phyloP scores from a whole-genome alignment of 192 early-diverging fungal genomes.

The Coemansia sp. region DNA sequence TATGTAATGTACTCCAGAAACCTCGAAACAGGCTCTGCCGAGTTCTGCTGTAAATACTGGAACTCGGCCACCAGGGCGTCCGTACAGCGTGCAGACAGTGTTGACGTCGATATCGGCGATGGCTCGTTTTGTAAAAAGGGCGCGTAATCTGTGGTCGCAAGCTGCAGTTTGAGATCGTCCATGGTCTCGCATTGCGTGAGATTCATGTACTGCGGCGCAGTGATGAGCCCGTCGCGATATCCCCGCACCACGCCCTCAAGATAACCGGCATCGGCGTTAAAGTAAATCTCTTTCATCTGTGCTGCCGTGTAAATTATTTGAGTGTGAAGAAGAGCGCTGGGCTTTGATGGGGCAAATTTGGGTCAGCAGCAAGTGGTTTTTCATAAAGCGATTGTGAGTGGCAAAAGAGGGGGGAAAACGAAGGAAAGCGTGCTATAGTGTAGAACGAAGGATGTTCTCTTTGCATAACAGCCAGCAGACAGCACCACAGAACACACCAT shows the following conservation, averaged over 20 bases:
- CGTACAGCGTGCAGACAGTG: slow-evolving; percentile 83
- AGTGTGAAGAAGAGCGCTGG: background rate
- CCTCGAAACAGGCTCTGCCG: slow-evolving; percentile 78
- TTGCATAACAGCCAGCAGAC: no score
- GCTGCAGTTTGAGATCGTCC: slow-evolving; percentile 94
- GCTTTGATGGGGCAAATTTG: background rate
- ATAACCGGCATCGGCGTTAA: slow-evolving; percentile 90
- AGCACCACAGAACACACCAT: no score
- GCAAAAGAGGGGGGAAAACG: background rate
- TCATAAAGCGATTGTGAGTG: background rate
- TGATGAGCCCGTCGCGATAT: slow-evolving; percentile 86
- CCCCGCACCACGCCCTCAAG: slow-evolving; percentile 95
- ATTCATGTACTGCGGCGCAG: slow-evolving; percentile 82
- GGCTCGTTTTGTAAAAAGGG: slow-evolving; percentile 93
- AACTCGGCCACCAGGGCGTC: slow-evolving; percentile 92
- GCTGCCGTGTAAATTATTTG: background rate
- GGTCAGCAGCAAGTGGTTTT: background rate
- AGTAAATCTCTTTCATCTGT: slow-evolving; percentile 58
- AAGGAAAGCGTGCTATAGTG: background rate
- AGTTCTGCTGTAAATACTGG: slow-evolving; percentile 84
- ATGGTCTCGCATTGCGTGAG: slow-evolving; percentile 97
- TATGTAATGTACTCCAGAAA: slow-evolving; percentile 96
- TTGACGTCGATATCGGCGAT: slow-evolving; percentile 90
- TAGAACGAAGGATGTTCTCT: no score
- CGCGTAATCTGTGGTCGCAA: slow-evolving; percentile 95